Percentiles rank a stretch among this genome's conserved stretches.
These are phyloP conservation scores for Cinnamomum chago DNA, from an alignment of 164 flowering plant species.

Conservation along the genomic window DNA sequence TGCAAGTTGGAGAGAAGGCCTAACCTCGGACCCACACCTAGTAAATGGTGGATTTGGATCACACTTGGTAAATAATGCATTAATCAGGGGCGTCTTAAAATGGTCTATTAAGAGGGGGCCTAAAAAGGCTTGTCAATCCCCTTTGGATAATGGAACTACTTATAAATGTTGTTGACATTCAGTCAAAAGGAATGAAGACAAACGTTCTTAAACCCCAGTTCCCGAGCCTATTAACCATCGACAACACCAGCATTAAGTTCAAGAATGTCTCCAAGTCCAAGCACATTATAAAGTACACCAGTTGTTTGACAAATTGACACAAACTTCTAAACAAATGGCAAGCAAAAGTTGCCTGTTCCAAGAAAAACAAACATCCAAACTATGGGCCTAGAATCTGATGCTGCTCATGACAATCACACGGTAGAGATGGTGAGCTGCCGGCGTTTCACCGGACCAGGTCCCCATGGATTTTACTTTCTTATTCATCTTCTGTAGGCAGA, in stretches of 20 bases:
- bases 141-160: no score
- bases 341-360: constrained; percentile 5
- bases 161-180: not conserved
- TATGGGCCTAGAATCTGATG: not conserved
- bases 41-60: no score
- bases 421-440: not conserved
- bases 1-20: no score
- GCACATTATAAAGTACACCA: constrained; percentile 9
- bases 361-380: constrained; percentile 16
- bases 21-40: no score
- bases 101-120: no score
- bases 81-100: no score
- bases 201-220: constrained; percentile 4
- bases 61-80: no score
- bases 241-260: constrained; percentile 18
- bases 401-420: constrained; percentile 7
- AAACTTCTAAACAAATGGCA: constrained; percentile 2
- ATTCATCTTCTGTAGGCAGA: not conserved
- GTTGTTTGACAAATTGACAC: not conserved
- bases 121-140: no score
- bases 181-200: not conserved
- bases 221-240: constrained; percentile 12
- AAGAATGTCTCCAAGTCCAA: constrained; percentile 23
- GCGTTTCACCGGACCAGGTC: constrained; percentile 6
- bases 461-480: not conserved